Conservation (phyloP, 78 protist genomes). For the Guillardia theta region DNA sequence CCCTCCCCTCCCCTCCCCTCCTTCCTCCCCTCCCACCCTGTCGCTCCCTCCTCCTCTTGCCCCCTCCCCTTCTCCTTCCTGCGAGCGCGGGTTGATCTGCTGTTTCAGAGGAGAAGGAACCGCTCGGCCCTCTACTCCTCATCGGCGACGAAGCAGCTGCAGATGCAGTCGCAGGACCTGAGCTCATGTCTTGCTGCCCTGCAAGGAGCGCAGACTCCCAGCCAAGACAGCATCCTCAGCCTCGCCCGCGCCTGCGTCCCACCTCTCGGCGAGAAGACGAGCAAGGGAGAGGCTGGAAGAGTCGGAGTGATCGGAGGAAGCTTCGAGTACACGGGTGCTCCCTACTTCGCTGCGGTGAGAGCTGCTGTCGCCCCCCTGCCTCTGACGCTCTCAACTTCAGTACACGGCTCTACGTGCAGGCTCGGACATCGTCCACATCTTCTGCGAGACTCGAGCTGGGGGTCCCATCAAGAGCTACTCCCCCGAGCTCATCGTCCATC, state of each 20-base stretch:
- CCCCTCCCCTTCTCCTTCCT: no score
- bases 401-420: not conserved
- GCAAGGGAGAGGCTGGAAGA: constrained; percentile 52
- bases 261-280: not conserved
- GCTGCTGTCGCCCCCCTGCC: not conserved
- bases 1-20: no score
- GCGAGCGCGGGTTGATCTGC: no score
- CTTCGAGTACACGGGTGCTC: constrained; percentile 55
- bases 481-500: constrained; percentile 69
- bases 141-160: not conserved
- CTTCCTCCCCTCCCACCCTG: no score
- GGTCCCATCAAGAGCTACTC: constrained; percentile 60
- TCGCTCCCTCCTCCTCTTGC: no score
- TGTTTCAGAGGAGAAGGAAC: no score
- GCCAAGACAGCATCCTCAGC: not conserved
- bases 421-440: constrained; percentile 52
- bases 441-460: constrained; percentile 49
- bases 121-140: no score
- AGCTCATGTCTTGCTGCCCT: not conserved
- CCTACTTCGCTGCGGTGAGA: constrained; percentile 58
- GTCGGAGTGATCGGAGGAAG: constrained; percentile 67
- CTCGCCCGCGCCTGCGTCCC: not conserved
- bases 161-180: not conserved
- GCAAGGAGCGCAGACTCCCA: not conserved
- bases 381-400: not conserved